phyloP scores from a whole-genome alignment of 164 flowering plant genomes.

The Aristolochia californica region DNA sequence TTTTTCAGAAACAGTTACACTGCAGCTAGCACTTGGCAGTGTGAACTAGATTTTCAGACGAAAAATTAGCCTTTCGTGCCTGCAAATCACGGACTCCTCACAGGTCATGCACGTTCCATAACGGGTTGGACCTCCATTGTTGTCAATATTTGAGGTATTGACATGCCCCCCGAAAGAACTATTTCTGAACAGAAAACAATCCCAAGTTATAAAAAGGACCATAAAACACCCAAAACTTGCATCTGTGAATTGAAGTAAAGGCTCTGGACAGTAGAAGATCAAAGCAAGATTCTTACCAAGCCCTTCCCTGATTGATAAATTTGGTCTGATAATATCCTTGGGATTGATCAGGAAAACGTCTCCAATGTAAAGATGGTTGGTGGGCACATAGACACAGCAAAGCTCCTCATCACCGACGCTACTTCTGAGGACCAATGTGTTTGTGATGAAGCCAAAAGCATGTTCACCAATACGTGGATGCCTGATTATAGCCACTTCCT shows the following conservation, averaged over 20 bases:
- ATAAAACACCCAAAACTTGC: too few species aligned
- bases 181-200: conserved; percentile 36
- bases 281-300: conserved; percentile 22
- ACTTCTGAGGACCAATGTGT: conserved; percentile 34
- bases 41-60: too few species aligned
- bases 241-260: too few species aligned
- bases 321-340: conserved; percentile 42
- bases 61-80: too few species aligned
- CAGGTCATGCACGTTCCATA: conserved; percentile 1
- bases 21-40: background rate
- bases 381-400: conserved; percentile 52
- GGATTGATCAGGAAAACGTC: conserved; percentile 41
- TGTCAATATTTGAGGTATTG: conserved; percentile 26
- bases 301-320: conserved; percentile 49
- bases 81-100: conserved; percentile 5
- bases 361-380: conserved; percentile 51
- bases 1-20: too few species aligned
- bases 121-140: conserved; percentile 15
- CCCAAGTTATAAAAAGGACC: too few species aligned
- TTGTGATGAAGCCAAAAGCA: conserved; percentile 61
- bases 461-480: conserved; percentile 65
- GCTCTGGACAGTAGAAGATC: too few species aligned
- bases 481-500: conserved; percentile 58
- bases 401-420: conserved; percentile 39
- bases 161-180: conserved; percentile 34